A percentile compares a stretch with the other conserved stretches of the same genome.
Conservation (phyloP, 139 green algal species). For the Chlamydomonas sp. region DNA sequence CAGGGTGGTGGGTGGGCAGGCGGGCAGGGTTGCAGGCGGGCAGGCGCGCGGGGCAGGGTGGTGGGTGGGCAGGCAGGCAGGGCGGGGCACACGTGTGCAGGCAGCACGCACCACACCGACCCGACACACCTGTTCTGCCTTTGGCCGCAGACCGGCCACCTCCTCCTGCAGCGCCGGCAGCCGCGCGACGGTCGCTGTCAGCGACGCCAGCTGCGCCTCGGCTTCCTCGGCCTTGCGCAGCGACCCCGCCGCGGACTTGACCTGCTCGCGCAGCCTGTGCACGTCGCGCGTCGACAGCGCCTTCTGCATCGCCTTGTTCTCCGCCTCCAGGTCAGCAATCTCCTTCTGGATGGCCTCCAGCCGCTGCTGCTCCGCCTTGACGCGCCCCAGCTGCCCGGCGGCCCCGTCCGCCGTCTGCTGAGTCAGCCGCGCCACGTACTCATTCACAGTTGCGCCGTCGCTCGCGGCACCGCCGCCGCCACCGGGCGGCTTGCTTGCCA, state of each 20-base stretch:
- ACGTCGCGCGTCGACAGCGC: constrained; percentile 2
- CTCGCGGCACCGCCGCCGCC: background rate
- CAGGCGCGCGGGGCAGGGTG: too few species aligned
- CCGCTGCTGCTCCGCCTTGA: constrained; percentile 8
- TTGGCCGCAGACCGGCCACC: background rate
- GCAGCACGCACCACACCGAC: too few species aligned
- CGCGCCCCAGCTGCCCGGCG: background rate
- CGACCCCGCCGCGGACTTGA: background rate
- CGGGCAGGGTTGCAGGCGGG: too few species aligned
- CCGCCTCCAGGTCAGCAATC: background rate
- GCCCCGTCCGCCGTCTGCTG: background rate
- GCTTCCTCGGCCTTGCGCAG: background rate
- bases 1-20: too few species aligned
- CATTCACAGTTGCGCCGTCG: constrained; percentile 5
- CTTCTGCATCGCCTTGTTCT: background rate
- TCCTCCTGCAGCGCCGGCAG: background rate
- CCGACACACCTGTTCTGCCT: too few species aligned
- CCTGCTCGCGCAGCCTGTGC: background rate
- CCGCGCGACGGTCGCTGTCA: background rate
- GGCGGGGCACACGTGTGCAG: too few species aligned
- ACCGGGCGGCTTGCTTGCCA: background rate
- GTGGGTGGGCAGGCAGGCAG: too few species aligned
- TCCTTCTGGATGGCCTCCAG: constrained; percentile 5
- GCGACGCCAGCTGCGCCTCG: background rate
- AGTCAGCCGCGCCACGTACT: background rate